These are phyloP conservation scores for Forsythia viridissima DNA, from an alignment of 257 asterid genomes.

Conservation along the genomic window DNA sequence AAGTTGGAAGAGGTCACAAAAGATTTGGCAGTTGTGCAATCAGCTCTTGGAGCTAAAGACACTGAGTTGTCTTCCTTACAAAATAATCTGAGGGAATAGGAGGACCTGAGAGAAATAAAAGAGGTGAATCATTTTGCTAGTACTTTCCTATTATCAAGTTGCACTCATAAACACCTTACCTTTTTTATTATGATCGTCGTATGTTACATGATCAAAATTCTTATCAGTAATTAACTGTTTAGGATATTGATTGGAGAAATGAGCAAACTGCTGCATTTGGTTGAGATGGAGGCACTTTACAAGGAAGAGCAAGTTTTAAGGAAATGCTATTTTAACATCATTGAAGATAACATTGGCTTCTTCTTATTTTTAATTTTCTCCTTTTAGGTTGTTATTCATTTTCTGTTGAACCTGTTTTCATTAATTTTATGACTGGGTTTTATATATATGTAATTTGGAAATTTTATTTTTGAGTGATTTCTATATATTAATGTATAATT, in stretches of 20 bases:
- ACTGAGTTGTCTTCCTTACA: slow-evolving; percentile 58
- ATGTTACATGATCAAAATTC: too few species aligned
- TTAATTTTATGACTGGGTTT: neutral
- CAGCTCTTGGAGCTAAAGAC: slow-evolving; percentile 62
- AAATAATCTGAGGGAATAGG: slow-evolving; percentile 79
- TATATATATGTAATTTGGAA: neutral
- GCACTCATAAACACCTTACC: neutral
- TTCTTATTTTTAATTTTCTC: neutral
- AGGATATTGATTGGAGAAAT: neutral
- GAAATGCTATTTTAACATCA: slow-evolving; percentile 81
- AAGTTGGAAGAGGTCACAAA: slow-evolving; percentile 60
- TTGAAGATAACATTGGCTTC: slow-evolving; percentile 57
- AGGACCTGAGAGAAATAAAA: slow-evolving; percentile 93
- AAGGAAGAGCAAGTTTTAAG: slow-evolving; percentile 87
- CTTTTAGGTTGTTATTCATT: neutral
- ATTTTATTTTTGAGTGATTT: neutral
- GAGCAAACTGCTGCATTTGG: slow-evolving; percentile 93
- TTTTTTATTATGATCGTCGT: too few species aligned
- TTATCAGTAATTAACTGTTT: too few species aligned
- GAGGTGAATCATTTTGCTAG: slow-evolving; percentile 51
- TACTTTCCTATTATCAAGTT: neutral
- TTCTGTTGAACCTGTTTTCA: neutral
- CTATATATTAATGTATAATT: slow-evolving; percentile 7
- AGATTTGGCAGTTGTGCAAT: slow-evolving; percentile 50
- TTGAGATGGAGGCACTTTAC: slow-evolving; percentile 90